phyloP scores from a whole-genome alignment of 2,329 filamentous ascomycete species.

The Clonostachys chloroleuca region DNA sequence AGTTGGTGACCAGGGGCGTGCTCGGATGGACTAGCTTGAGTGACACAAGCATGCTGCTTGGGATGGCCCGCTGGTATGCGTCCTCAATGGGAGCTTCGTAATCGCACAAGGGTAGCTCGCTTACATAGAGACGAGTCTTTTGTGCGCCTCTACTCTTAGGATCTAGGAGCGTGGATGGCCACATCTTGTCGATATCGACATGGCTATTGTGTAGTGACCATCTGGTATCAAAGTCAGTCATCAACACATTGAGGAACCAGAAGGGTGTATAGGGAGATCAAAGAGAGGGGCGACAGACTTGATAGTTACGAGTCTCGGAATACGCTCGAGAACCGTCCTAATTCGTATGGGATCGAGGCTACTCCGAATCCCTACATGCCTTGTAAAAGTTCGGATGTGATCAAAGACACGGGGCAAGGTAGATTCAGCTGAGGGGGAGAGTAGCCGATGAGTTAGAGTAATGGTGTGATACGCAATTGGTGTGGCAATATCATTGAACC shows the following conservation, averaged over 20 bases:
- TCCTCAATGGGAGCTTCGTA: conserved; percentile 20
- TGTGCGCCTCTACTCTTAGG: conserved; percentile 17
- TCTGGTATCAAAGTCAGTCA: no score
- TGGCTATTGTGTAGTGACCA: no score
- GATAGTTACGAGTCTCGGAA: conserved; percentile 29
- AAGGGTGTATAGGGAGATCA: background rate
- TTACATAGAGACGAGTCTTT: conserved; percentile 27
- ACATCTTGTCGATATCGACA: no score
- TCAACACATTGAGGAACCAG: no score
- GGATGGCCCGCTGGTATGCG: conserved; percentile 29
- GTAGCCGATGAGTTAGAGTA: conserved; percentile 27
- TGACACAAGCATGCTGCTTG: conserved; percentile 29
- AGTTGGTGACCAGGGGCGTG: conserved; percentile 31
- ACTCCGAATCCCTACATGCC: conserved; percentile 31
- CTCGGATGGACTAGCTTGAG: conserved; percentile 31
- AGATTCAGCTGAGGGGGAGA: conserved; percentile 23
- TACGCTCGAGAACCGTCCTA: conserved; percentile 23
- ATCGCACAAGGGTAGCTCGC: conserved; percentile 32
- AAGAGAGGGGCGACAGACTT: conserved; percentile 20
- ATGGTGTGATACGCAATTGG: conserved; percentile 35
- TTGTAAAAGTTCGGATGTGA: conserved; percentile 30
- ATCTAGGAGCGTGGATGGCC: conserved; percentile 28
- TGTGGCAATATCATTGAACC: conserved; percentile 32
- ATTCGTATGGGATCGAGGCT: conserved; percentile 30
- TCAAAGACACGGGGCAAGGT: conserved; percentile 22